Percentiles rank a stretch among this genome's conserved stretches.
These are phyloP conservation scores for Colletotrichum sp. DNA, from an alignment of 2,329 filamentous ascomycete genomes.

Conservation along the genomic window DNA sequence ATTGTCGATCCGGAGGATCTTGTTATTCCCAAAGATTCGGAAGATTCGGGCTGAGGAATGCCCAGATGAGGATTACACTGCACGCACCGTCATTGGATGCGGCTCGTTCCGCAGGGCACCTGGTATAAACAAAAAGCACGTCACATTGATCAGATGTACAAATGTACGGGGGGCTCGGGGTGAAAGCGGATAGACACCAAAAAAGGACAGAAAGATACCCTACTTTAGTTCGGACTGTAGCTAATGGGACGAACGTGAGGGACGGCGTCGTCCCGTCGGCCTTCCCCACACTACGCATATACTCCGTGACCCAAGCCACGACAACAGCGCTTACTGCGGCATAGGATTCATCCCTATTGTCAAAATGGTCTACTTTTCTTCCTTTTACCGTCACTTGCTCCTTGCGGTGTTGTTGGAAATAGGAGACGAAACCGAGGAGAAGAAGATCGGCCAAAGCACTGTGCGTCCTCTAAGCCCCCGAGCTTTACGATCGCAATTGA, in stretches of 20 bases:
- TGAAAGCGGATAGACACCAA: background rate
- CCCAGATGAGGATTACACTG: background rate
- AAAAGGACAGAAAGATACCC: slow-evolving; percentile 18
- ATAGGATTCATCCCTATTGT: background rate
- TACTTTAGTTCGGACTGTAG: slow-evolving; percentile 5
- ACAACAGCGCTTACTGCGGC: background rate
- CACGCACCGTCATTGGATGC: background rate
- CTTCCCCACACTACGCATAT: slow-evolving; percentile 18
- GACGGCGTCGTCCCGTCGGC: slow-evolving; percentile 10
- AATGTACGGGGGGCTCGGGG: background rate
- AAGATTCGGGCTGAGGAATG: background rate
- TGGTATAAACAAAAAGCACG: background rate
- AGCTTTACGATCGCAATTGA: background rate
- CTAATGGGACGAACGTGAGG: slow-evolving; percentile 12
- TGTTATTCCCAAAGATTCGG: background rate
- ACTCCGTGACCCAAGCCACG: slow-evolving; percentile 4
- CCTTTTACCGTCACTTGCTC: background rate
- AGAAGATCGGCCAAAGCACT: background rate
- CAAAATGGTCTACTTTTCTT: background rate
- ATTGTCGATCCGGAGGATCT: slow-evolving; percentile 41
- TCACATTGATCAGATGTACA: background rate
- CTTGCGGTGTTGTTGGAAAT: background rate
- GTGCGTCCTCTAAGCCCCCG: background rate
- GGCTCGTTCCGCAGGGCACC: background rate
- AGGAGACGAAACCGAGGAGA: background rate